phyloP scores from a whole-genome alignment of 2,329 filamentous ascomycete genomes.

The Talaromyces verruculosus region DNA sequence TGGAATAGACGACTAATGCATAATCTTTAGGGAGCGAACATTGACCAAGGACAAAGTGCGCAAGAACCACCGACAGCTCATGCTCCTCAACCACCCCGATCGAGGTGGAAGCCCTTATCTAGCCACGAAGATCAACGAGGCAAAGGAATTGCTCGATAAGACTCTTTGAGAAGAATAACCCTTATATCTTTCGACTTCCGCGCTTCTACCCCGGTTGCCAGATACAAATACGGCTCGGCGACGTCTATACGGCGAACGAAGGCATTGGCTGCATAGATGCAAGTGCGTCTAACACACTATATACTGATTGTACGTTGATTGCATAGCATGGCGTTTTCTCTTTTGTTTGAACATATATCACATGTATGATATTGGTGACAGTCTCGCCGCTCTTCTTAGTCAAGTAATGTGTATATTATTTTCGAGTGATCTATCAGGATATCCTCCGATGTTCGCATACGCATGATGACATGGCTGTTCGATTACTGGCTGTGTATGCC shows the following conservation, averaged over 20 bases:
- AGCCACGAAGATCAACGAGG: slow-evolving; percentile 97
- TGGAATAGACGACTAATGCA: not conserved
- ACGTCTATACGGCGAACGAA: not conserved
- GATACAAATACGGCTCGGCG: not conserved
- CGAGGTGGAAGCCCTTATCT: slow-evolving; percentile 94
- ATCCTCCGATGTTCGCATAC: not conserved
- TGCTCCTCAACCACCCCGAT: slow-evolving; percentile 98
- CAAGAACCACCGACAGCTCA: slow-evolving; percentile 91
- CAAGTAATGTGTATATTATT: not conserved
- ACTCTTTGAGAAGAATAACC: slow-evolving; percentile 34
- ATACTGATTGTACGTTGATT: slow-evolving; percentile 34
- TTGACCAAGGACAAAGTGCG: slow-evolving; percentile 90
- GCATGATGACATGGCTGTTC: not conserved
- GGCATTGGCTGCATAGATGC: not conserved
- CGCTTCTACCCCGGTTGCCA: not conserved
- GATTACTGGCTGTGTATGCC: not conserved
- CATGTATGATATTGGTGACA: slow-evolving; percentile 16
- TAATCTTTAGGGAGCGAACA: slow-evolving; percentile 68
- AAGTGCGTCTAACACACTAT: not conserved
- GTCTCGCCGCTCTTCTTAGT: slow-evolving; percentile 23
- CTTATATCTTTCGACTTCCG: not conserved
- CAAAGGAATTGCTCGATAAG: slow-evolving; percentile 94
- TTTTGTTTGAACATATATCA: not conserved
- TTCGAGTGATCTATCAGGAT: not conserved
- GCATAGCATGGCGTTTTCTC: slow-evolving; percentile 44